Percentiles rank a stretch among this genome's conserved stretches.
Conservation (phyloP, 805 yeast species). For the Tetrapisispora namnaoensis region DNA sequence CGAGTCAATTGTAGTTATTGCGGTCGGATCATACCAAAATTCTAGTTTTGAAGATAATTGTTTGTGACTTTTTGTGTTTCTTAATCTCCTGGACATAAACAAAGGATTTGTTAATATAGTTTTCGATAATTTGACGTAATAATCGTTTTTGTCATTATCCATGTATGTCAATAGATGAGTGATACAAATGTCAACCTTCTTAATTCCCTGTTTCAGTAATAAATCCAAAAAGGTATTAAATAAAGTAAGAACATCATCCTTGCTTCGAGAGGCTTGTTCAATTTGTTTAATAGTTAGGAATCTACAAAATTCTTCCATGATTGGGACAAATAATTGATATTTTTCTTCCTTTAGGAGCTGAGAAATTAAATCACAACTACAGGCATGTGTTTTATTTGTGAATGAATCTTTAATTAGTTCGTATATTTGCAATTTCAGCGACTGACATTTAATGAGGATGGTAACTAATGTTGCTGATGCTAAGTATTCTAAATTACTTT, state of each 20-base stretch:
- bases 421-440: neutral
- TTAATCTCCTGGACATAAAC: neutral
- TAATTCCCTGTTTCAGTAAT: neutral
- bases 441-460: neutral
- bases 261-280: neutral
- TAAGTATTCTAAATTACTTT: neutral
- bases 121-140: neutral
- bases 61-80: neutral
- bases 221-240: neutral
- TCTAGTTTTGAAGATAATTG: neutral
- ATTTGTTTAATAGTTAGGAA: neutral
- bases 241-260: neutral
- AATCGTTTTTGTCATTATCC: neutral
- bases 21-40: conserved; percentile 1
- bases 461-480: neutral
- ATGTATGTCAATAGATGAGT: neutral
- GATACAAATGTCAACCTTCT: neutral
- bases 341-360: neutral
- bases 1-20: neutral
- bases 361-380: neutral
- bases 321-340: neutral
- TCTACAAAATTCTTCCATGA: neutral
- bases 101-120: neutral
- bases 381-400: neutral
- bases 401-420: neutral